phyloP scores from a whole-genome alignment of 2,329 filamentous ascomycete genomes.

The Apiospora pterosperma region DNA sequence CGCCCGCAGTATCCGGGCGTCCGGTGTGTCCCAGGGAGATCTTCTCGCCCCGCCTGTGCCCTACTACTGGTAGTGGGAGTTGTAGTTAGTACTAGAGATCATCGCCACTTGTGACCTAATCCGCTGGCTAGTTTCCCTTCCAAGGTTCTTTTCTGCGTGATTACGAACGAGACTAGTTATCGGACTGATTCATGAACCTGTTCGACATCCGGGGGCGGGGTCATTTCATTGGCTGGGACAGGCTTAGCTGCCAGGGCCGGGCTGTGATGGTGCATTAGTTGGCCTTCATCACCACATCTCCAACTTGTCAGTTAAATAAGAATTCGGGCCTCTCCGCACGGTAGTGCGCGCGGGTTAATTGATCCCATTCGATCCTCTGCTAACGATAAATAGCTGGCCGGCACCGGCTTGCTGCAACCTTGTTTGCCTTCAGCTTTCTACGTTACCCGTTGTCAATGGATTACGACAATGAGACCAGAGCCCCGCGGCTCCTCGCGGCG shows the following conservation, averaged over 20 bases:
- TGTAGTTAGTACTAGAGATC: too few species aligned
- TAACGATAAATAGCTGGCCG: not conserved
- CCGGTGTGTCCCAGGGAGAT: not conserved
- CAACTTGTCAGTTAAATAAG: not conserved
- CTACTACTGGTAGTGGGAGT: too few species aligned
- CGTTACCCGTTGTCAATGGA: too few species aligned
- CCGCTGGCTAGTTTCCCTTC: not conserved
- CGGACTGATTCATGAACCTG: not conserved
- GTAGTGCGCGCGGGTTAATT: too few species aligned
- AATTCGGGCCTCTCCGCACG: not conserved
- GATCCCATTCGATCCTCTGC: not conserved
- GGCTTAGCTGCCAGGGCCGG: not conserved
- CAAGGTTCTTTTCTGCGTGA: not conserved
- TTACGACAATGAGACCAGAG: not conserved
- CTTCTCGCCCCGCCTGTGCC: not conserved
- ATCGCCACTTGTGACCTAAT: not conserved
- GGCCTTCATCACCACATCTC: not conserved
- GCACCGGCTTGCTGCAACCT: not conserved
- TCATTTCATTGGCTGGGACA: not conserved
- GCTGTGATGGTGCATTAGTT: not conserved
- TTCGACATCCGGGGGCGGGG: not conserved
- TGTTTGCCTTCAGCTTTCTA: too few species aligned
- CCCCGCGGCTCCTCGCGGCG: slow-evolving; percentile 13
- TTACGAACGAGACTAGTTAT: not conserved
- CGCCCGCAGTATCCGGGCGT: too few species aligned